phyloP scores from a whole-genome alignment of 2,329 filamentous ascomycete genomes.

The Penicillium hordei region DNA sequence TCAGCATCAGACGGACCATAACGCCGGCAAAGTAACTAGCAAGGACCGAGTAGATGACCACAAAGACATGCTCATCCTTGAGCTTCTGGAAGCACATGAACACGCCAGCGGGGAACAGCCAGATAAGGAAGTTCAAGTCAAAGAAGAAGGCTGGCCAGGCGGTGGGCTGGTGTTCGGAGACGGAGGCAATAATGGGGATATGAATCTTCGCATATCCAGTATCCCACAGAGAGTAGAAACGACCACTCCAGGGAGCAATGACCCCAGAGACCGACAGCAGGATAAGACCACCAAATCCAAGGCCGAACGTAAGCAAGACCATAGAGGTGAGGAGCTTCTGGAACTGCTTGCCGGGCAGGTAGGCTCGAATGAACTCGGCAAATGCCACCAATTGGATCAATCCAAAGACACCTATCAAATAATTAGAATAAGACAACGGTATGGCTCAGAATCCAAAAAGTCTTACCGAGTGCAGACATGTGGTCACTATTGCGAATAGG shows the following conservation, averaged over 20 bases:
- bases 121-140: conserved; percentile 96
- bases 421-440: conserved; percentile 21
- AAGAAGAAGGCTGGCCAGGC: conserved; percentile 99
- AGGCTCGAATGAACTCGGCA: conserved; percentile 84
- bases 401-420: conserved; percentile 76
- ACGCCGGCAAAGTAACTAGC: conserved; percentile 98
- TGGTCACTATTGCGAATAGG: conserved; percentile 97
- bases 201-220: conserved; percentile 98
- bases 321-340: conserved; percentile 80
- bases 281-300: conserved; percentile 75
- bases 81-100: conserved; percentile 97
- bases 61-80: conserved; percentile 93
- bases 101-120: conserved; percentile 97
- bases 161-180: conserved; percentile 97
- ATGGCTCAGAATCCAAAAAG: conserved; percentile 10
- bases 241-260: conserved; percentile 95
- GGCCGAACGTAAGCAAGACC: conserved; percentile 69
- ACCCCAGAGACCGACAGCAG: conserved; percentile 80
- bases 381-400: conserved; percentile 91
- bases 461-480: conserved; percentile 88
- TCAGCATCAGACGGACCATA: conserved; percentile 99
- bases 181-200: conserved; percentile 99
- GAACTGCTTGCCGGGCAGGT: conserved; percentile 89
- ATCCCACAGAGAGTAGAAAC: conserved; percentile 99
- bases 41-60: conserved; percentile 95